A percentile compares a stretch with the other conserved stretches of the same genome.
phyloP scores from a whole-genome alignment of 441 rosid genomes.

The Rhodomyrtus psidioides region DNA sequence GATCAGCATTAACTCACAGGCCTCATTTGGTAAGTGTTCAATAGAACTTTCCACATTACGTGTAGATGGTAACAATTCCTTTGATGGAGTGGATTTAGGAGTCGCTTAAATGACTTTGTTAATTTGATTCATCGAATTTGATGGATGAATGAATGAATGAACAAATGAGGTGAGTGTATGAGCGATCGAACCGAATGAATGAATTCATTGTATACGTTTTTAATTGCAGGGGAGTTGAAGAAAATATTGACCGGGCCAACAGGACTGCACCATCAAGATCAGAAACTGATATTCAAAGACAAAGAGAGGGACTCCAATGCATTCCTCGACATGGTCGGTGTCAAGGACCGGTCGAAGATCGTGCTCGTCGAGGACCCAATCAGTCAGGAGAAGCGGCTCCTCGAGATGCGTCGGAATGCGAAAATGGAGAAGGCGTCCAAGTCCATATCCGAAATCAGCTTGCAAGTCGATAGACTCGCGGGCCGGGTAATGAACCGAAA shows the following conservation, averaged over 20 bases:
- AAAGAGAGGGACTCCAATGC: constrained; percentile 90
- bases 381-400: constrained; percentile 74
- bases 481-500: constrained; percentile 46
- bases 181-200: not conserved
- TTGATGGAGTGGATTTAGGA: not conserved
- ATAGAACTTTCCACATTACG: not conserved
- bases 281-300: constrained; percentile 77
- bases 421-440: constrained; percentile 85
- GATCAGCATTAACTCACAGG: constrained; percentile 69
- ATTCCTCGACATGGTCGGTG: constrained; percentile 79
- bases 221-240: constrained; percentile 80
- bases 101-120: not conserved
- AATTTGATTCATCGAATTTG: not conserved
- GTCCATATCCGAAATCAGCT: constrained; percentile 80
- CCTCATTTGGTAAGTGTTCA: constrained; percentile 65
- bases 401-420: constrained; percentile 79
- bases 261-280: constrained; percentile 86
- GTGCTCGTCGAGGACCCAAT: constrained; percentile 78
- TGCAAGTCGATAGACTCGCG: constrained; percentile 79
- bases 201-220: not conserved
- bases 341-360: constrained; percentile 85
- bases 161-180: not conserved
- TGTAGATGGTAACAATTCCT: not conserved
- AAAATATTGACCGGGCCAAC: constrained; percentile 82
- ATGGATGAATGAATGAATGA: not conserved